Evolutionary conservation across 345 rosid species (phyloP).

Genomic region (Ailanthus altissimus): DNA sequence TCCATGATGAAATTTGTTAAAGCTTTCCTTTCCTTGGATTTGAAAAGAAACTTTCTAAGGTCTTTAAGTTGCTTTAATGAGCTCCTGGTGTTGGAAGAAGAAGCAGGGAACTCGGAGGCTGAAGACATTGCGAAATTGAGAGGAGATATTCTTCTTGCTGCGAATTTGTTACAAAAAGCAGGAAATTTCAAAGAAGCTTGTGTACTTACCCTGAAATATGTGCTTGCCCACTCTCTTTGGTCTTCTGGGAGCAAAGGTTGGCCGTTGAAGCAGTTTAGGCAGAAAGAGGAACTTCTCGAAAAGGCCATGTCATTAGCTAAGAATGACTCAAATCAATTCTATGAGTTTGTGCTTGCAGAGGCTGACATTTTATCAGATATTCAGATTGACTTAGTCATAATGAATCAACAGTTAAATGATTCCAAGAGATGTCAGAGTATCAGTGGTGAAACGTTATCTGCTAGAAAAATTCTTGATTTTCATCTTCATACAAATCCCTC

Average conservation of each 20-base stretch:
- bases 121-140: too few relatives aligned
- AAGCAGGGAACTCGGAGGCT: too few relatives aligned
- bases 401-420: slow-evolving; percentile 31
- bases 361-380: slow-evolving; percentile 29
- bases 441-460: slow-evolving; percentile 39
- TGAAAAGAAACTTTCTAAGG: too few relatives aligned
- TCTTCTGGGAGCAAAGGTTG: slow-evolving; percentile 40
- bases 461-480: slow-evolving; percentile 43
- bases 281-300: slow-evolving; percentile 33
- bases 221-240: slow-evolving; percentile 49
- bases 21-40: too few relatives aligned
- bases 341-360: slow-evolving; percentile 35
- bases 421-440: slow-evolving; percentile 30
- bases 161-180: too few relatives aligned
- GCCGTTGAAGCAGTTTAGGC: slow-evolving; percentile 42
- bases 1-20: too few relatives aligned
- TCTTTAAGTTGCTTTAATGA: too few relatives aligned
- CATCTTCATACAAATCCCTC: slow-evolving; percentile 25
- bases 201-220: slow-evolving; percentile 37
- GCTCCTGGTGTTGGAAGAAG: too few relatives aligned
- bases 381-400: slow-evolving; percentile 15
- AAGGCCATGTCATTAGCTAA: slow-evolving; percentile 42
- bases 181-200: too few relatives aligned
- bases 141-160: too few relatives aligned
- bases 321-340: slow-evolving; percentile 26